phyloP scores from a whole-genome alignment of 106 monocot genomes.

The Platanthera zijinensis region DNA sequence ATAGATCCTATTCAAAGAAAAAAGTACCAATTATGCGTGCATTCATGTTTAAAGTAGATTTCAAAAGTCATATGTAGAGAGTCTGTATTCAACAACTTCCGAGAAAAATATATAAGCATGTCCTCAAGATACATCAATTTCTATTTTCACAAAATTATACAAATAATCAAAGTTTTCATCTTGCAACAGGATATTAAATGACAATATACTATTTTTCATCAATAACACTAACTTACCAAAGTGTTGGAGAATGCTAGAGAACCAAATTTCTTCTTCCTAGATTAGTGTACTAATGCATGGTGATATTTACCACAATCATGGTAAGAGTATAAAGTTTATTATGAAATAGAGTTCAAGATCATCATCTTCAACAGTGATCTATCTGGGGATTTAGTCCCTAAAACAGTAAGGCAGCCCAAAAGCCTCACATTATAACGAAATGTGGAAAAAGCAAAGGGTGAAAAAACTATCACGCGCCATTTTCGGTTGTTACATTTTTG shows the following conservation, averaged over 20 bases:
- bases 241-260: background rate
- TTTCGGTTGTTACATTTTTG: background rate
- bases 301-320: background rate
- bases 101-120: background rate
- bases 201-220: background rate
- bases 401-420: background rate
- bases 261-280: background rate
- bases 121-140: background rate
- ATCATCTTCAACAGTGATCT: background rate
- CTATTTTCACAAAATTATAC: background rate
- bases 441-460: background rate
- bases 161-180: background rate
- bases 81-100: background rate
- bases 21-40: background rate
- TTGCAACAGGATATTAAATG: background rate
- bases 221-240: background rate
- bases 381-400: background rate
- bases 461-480: background rate
- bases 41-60: background rate
- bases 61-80: background rate
- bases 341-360: background rate
- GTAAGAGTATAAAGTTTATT: background rate
- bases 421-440: background rate
- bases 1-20: slow-evolving; percentile 53
- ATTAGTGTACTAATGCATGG: background rate